Evolutionary conservation across 352 stramenopile genomes (phyloP).

Genomic region (Thraustotheca clavata): DNA sequence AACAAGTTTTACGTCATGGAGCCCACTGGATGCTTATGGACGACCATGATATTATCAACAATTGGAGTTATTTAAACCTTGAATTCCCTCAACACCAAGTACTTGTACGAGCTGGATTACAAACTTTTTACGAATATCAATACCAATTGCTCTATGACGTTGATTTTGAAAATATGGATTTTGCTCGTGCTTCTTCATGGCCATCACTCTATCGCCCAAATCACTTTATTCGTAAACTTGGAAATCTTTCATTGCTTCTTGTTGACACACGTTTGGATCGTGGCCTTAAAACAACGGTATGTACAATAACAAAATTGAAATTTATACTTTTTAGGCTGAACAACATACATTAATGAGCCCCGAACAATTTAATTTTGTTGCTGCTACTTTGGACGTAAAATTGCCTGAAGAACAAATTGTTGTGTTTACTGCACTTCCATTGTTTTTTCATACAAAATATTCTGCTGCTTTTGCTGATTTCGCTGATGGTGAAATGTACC

Average conservation of each 20-base stretch:
- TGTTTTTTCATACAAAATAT: constrained; percentile 59
- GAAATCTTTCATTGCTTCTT: constrained; percentile 47
- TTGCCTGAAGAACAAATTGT: constrained; percentile 27
- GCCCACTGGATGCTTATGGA: constrained; percentile 76
- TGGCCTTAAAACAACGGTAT: constrained; percentile 28
- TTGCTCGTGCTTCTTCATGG: constrained; percentile 29
- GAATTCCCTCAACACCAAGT: background rate
- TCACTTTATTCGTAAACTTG: constrained; percentile 36
- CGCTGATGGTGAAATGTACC: constrained; percentile 59
- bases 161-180: constrained; percentile 32
- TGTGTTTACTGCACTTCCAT: constrained; percentile 42
- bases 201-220: constrained; percentile 30
- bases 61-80: constrained; percentile 45
- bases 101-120: constrained; percentile 34
- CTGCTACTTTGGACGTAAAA: constrained; percentile 14
- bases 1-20: constrained; percentile 46
- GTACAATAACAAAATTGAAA: background rate
- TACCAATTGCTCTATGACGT: constrained; percentile 49
- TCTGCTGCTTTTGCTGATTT: constrained; percentile 38
- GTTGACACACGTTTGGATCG: constrained; percentile 56
- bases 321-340: background rate
- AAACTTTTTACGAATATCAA: constrained; percentile 62
- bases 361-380: constrained; percentile 24
- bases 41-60: constrained; percentile 73
- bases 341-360: constrained; percentile 28